Evolutionary conservation across 1,139 yeast genomes (phyloP), one percentile per base, ranked within the genome.

Genomic region (Hemisphaericaspora subhashii): DNA sequence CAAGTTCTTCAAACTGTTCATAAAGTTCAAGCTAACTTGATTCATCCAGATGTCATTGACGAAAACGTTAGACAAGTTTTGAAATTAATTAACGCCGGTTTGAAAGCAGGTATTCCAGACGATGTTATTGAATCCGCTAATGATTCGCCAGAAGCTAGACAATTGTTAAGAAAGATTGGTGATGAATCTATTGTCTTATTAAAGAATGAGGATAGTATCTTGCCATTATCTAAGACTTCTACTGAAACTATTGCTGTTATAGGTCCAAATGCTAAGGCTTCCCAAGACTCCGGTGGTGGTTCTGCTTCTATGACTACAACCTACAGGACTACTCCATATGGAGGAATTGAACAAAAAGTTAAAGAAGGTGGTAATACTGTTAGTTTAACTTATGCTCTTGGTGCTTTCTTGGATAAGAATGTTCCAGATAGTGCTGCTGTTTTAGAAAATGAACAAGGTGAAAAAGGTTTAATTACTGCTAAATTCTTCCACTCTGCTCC

Each of bases 171-270:
- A 53, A 58, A 66, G 46, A 53, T 74, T 6, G 81, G 78, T 21
- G 70, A 62, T 33, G 83, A 78, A 42, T 62, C 79, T 3, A 64
- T 74, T 36, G 83, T 79, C 3, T 55, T 80, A 45, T 65, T 80
- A 51, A 79, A 62, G 43, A 79, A 80, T 54, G 78, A 77, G 18
- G 54, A 58, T 36, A 45, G 53, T 32, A 35, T 79, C 41, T 54
- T 74, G 50, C 77, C 79, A 18, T 57, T 74, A 46, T 52, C 62
- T 35, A 55, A 60, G 35, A 37, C 46, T 3, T 46, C 49, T n/a
- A 44, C 55, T 13, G 56, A 61, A 40, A 50, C 43, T 18, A 56
- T 64, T 38, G 71, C 68, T n/a, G 57, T 66, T 28, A 62, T 66
- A 43, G 72, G 72, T 1, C 72, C 72, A 18, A 65, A 64, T 42